Percentiles rank a stretch among this genome's conserved stretches.
phyloP scores from a whole-genome alignment of 2,329 filamentous ascomycete genomes.

The Fusarium algeriense region DNA sequence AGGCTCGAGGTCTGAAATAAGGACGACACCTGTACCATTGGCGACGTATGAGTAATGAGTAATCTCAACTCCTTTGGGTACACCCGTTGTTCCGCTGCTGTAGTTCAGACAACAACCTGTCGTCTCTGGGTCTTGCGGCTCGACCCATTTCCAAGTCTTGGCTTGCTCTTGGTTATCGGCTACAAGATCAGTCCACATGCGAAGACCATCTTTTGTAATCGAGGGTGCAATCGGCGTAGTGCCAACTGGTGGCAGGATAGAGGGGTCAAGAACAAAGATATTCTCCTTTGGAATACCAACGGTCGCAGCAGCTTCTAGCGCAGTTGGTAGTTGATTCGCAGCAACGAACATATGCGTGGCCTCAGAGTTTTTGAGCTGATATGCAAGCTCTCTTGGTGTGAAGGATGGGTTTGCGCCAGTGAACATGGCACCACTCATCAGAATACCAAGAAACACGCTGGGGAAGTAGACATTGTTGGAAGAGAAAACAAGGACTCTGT shows the following conservation, averaged over 20 bases:
- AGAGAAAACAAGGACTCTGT: conserved; percentile 79
- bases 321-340: conserved; percentile 70
- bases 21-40: conserved; percentile 72
- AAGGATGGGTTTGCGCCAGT: conserved; percentile 79
- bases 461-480: conserved; percentile 83
- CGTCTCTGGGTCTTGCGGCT: conserved; percentile 62
- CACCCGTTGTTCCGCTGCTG: conserved; percentile 80
- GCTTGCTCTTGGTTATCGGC: conserved; percentile 56
- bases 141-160: conserved; percentile 70
- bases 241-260: conserved; percentile 44
- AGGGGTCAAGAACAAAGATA: conserved; percentile 77
- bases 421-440: conserved; percentile 84
- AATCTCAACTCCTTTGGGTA: conserved; percentile 86
- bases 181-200: conserved; percentile 74
- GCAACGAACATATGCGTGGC: conserved; percentile 75
- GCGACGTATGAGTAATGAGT: conserved; percentile 80
- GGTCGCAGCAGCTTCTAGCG: conserved; percentile 72
- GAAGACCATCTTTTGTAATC: background rate
- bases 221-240: conserved; percentile 46
- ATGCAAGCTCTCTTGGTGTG: conserved; percentile 77
- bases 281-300: conserved; percentile 65
- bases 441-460: conserved; percentile 74
- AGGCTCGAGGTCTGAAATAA: conserved; percentile 55
- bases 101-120: conserved; percentile 80
- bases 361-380: conserved; percentile 78